Conservation (phyloP, 257 asterid genomes). For the Apocynum venetum region DNA sequence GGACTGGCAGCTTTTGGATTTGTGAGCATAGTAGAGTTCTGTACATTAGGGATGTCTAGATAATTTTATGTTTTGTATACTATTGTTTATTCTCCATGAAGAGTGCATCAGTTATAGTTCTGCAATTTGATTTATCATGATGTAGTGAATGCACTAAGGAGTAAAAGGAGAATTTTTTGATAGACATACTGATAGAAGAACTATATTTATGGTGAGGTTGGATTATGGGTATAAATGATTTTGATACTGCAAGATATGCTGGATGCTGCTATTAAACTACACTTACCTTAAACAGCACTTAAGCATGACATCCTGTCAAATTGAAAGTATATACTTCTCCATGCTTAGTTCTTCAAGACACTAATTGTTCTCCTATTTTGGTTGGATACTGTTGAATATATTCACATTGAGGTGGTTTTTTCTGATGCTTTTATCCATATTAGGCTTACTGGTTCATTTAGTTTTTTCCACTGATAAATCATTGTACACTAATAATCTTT, state of each 20-base stretch:
- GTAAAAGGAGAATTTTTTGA: not conserved
- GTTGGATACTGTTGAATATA: not conserved
- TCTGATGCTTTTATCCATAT: not conserved
- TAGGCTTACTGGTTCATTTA: not conserved
- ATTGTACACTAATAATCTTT: constrained; percentile 3
- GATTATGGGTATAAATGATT: not conserved
- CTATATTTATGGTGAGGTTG: not conserved
- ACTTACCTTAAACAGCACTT: not conserved
- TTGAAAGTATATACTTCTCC: not conserved
- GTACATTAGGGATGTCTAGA: not conserved
- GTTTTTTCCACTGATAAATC: not conserved
- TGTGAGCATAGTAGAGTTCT: not conserved
- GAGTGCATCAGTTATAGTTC: not conserved
- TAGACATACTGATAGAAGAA: not conserved
- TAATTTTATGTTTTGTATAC: not conserved
- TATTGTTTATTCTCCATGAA: not conserved
- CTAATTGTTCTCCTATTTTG: not conserved
- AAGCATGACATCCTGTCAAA: not conserved
- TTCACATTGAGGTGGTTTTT: not conserved
- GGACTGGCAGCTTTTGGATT: not conserved
- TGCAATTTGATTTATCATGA: not conserved
- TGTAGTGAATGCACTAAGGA: not conserved
- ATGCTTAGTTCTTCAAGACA: not conserved
- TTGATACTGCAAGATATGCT: not conserved
- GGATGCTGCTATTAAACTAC: not conserved